Evolutionary conservation across 257 asterid genomes (phyloP), one percentile per base, ranked within the genome.

Genomic region (Osmanthus fragrans): DNA sequence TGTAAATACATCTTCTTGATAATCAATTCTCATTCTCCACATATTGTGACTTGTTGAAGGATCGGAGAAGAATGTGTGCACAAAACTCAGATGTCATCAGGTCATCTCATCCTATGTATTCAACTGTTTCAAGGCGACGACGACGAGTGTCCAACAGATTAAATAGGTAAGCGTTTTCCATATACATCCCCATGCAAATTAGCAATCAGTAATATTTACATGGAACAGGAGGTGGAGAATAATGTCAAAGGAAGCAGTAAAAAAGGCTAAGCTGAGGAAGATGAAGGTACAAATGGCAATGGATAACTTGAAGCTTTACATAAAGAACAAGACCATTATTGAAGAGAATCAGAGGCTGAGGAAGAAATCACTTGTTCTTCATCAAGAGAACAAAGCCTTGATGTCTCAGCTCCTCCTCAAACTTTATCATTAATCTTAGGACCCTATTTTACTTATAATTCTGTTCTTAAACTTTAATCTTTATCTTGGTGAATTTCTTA

Each of bases 271-370:
- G 45, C 12, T 72, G 42, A 60, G 82, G 54, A 83, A 27, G 72
- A 45, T 83, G 37, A 85, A 76, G 76, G 79, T 73, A 71, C 11
- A 58, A 49, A 73, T 83, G 84, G 74, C 56, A 56, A 77, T 74
- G 70, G 81, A 79, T 84, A 86, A 86, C 75, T 80, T 79, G 82
- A 83, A 81, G 80, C 82, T 86, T 58, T 86, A 83, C 78, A 54
- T 70, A 27, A 54, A 77, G 70, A 83, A 86, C 84, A 76, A 79
- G 76, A 74, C 58, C 65, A 86, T 86, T 15, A 45, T 74, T 71
- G 82, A 83, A 71, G 87, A 86, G 80, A 86, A 86, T 76, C 81
- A 81, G 47, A 74, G 71, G 36, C 77, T 86, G 5, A 65, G 80
- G 19, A 79, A 76, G 63, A 81, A 74, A 74, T 86, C 86, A 37